These are phyloP conservation scores for Cercospora zeae-maydis DNA, from an alignment of 2,329 filamentous ascomycete genomes.

Conservation along the genomic window DNA sequence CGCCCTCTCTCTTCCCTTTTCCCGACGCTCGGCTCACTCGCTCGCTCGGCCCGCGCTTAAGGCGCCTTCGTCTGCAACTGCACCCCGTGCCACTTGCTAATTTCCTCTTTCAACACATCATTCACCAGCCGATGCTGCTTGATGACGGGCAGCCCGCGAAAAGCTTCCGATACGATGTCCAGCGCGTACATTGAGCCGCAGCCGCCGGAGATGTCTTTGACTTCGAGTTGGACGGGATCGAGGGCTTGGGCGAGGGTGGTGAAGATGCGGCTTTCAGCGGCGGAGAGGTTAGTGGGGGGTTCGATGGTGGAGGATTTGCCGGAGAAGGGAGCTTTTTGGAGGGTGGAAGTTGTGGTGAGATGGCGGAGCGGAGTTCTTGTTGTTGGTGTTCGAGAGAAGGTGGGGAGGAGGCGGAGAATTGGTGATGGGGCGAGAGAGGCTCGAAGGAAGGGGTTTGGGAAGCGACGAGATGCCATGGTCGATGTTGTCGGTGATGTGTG, in stretches of 20 bases:
- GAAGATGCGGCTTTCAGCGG: conserved; percentile 48
- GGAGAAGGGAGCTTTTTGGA: background rate
- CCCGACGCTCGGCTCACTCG: background rate
- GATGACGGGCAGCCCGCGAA: conserved; percentile 67
- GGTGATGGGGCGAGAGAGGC: background rate
- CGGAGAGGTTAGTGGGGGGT: conserved; percentile 48
- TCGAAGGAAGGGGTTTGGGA: conserved; percentile 4
- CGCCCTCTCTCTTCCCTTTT: background rate
- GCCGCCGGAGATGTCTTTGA: conserved; percentile 77
- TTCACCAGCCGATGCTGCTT: conserved; percentile 84
- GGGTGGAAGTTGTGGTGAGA: background rate
- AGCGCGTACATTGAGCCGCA: conserved; percentile 87
- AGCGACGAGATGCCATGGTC: conserved; percentile 13
- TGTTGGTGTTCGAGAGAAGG: background rate
- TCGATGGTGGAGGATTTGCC: background rate
- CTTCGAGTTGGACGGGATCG: conserved; percentile 46
- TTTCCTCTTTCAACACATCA: conserved; percentile 66
- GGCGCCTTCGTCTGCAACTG: conserved; percentile 68
- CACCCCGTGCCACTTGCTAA: conserved; percentile 79
- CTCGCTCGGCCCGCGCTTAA: too few species aligned
- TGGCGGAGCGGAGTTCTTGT: background rate
- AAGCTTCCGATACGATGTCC: conserved; percentile 68
- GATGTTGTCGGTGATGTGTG: background rate
- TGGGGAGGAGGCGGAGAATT: background rate
- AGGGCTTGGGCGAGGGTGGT: conserved; percentile 44